Evolutionary conservation across 345 rosid species (phyloP), one percentile per base, ranked within the genome.

Genomic region (Eucalyptus regnans): DNA sequence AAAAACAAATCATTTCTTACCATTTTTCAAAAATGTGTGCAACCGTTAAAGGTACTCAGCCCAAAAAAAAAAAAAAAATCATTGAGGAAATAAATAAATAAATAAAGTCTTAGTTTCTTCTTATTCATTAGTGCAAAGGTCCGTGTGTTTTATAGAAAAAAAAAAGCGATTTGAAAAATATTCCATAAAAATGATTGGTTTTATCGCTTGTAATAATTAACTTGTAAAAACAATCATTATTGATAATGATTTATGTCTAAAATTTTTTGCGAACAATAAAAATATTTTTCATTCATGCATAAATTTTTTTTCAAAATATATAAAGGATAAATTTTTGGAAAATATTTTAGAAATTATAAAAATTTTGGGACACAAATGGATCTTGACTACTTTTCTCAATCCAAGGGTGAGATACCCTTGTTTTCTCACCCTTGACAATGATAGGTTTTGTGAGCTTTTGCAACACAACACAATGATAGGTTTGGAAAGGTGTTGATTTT

Each of bases 141-240:
- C 5, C 4, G 3, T 29, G 3, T 6, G 76, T 7, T 7, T n/a
- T 12, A 4, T 9, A 0, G 0, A 8, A 52, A 13, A 29, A 9
- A 56, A 37, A 37, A 37, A 64, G 2, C 2, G 33, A 33, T 33
- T 64, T 29, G 7, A 12, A n/a, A 66, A n/a, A 66, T n/a, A 31
- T 66, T n/a, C 5, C 15, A 4, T 14, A 64, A 64, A 64, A 64
- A 64, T n/a, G 3, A 64, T 64, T n/a, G 76, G 0, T 4, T 64
- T 14, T n/a, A n/a, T 66, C 0, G 3, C 2, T 52, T 52, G 23
- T 50, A 52, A 52, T 52, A 17, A 52, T 51, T 51, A 51, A 51
- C 22, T 51, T 51, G 54, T 51, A 17, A 51, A 51, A 16, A 44
- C 6, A 51, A 51, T 33, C 8, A 51, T 17, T 51, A 51, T 51